Percentiles rank a stretch among this genome's conserved stretches.
phyloP scores from a whole-genome alignment of 352 stramenopile genomes.

The Phytopythium boreale region DNA sequence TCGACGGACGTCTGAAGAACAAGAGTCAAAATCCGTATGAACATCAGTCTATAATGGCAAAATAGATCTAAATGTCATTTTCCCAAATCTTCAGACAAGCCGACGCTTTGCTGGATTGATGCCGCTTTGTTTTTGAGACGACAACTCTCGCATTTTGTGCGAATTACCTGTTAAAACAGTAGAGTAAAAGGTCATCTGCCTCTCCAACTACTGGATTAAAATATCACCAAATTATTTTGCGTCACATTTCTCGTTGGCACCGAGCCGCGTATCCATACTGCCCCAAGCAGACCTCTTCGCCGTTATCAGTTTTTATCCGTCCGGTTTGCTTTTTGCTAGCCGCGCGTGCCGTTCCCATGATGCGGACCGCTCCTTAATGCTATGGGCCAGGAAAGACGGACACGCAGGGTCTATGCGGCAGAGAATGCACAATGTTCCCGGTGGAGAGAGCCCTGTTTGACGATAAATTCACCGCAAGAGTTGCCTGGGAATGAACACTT shows the following conservation, averaged over 20 bases:
- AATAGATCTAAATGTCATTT: background rate
- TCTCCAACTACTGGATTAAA: background rate
- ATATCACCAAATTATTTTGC: conserved; percentile 1
- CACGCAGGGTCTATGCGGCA: conserved; percentile 4
- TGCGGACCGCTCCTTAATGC: background rate
- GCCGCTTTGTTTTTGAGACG: background rate
- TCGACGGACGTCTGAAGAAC: conserved; percentile 1
- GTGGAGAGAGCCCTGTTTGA: background rate
- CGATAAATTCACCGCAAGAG: conserved; percentile 1
- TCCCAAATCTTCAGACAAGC: conserved; percentile 5
- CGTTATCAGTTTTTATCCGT: conserved; percentile 1
- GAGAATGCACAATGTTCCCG: background rate
- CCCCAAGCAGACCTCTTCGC: background rate
- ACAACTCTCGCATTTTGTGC: background rate
- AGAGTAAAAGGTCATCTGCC: too few relatives aligned
- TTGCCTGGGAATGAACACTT: conserved; percentile 1
- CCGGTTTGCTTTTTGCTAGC: background rate
- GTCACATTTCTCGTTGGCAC: conserved; percentile 2
- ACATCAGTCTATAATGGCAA: too few relatives aligned
- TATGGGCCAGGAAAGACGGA: background rate
- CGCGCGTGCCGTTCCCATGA: background rate
- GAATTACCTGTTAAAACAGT: background rate
- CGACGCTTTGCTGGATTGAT: conserved; percentile 2
- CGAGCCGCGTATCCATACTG: conserved; percentile 4
- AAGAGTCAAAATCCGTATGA: background rate